A percentile compares a stretch with the other conserved stretches of the same genome.
Evolutionary conservation across 805 yeast species (phyloP).

Genomic region (Metschnikowia orientalis): DNA sequence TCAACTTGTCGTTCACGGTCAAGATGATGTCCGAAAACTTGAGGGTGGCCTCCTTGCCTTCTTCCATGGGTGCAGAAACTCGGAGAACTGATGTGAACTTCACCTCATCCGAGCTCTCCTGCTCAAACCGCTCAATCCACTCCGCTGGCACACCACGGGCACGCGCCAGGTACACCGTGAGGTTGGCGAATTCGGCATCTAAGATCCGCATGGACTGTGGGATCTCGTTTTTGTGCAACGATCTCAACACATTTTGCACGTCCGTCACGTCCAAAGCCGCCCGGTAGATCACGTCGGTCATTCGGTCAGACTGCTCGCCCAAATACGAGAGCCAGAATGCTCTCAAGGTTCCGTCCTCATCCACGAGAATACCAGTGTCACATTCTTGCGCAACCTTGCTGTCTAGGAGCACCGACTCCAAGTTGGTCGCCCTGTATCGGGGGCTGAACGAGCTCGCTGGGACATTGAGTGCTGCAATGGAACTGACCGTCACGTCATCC

Average conservation of each 20-base stretch:
- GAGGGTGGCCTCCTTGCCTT: conserved; percentile 32
- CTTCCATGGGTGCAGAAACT: conserved; percentile 47
- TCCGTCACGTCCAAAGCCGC: conserved; percentile 78
- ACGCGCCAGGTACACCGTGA: conserved; percentile 71
- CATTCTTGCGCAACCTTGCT: conserved; percentile 69
- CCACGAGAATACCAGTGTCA: conserved; percentile 73
- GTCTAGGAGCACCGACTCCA: conserved; percentile 74
- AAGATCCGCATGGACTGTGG: conserved; percentile 59
- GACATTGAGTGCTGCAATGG: conserved; percentile 66
- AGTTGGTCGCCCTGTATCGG: conserved; percentile 78
- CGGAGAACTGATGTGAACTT: conserved; percentile 71
- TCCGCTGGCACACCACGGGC: conserved; percentile 82
- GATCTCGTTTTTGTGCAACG: conserved; percentile 44
- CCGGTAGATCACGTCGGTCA: conserved; percentile 56
- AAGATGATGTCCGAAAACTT: conserved; percentile 73
- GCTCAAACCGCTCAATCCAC: conserved; percentile 71
- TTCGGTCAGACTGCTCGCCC: conserved; percentile 60
- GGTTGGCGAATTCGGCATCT: conserved; percentile 72
- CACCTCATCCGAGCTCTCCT: conserved; percentile 56
- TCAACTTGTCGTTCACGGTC: conserved; percentile 60
- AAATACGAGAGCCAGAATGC: conserved; percentile 83
- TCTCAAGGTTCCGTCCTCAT: conserved; percentile 71
- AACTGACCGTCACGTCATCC: conserved; percentile 72
- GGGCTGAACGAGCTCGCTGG: conserved; percentile 69
- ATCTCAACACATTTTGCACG: conserved; percentile 51